Percentiles rank a stretch among this genome's conserved stretches.
These are phyloP conservation scores for Apiospora malaysiana DNA, from an alignment of 2,329 filamentous ascomycete genomes.

Conservation along the genomic window DNA sequence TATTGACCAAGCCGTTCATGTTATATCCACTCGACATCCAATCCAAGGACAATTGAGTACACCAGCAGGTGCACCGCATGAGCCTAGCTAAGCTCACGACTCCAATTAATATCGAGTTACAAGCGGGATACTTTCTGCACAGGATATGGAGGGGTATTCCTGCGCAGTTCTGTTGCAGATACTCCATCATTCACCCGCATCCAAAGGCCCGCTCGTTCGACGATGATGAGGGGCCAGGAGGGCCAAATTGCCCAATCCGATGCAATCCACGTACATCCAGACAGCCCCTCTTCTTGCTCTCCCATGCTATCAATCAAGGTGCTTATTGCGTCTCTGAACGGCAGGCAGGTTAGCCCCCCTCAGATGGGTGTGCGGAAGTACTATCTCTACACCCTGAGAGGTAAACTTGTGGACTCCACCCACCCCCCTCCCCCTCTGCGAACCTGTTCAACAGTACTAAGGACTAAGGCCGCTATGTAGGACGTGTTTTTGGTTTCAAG, in stretches of 20 bases:
- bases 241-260: not conserved
- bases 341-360: not conserved
- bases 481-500: slow-evolving; percentile 38
- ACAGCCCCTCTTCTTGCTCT: not conserved
- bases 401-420: slow-evolving; percentile 22
- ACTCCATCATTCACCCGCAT: slow-evolving; percentile 9
- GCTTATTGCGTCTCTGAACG: not conserved
- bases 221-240: not conserved
- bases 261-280: not conserved
- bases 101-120: not conserved
- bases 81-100: too few relatives aligned
- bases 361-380: not conserved
- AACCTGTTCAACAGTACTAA: slow-evolving; percentile 20
- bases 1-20: not conserved
- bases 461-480: too few relatives aligned
- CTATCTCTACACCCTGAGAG: not conserved
- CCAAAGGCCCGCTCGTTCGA: not conserved
- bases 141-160: not conserved
- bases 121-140: not conserved
- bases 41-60: not conserved
- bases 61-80: not conserved
- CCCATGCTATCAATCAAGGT: slow-evolving; percentile 4
- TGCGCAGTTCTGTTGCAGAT: slow-evolving; percentile 5
- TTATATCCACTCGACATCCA: not conserved
- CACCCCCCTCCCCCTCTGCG: not conserved